Base-by-base conservation (phyloP, 192 early-diverging fungal species). In the Backusella tuberculispora region DNA sequence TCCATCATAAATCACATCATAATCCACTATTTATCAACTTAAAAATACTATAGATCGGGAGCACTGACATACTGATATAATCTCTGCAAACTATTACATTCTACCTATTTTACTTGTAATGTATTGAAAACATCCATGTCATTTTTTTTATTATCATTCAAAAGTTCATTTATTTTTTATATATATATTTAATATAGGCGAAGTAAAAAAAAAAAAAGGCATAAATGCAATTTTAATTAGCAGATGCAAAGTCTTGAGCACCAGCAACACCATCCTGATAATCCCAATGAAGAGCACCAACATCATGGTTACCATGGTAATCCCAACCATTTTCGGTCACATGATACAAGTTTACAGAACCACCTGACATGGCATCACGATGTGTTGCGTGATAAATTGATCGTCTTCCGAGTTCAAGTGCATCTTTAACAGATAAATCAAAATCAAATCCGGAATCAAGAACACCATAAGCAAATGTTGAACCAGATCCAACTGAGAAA, bases 401-500 rank as follows among this genome's bases (percentile, higher is more conserved):
- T 38, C 96, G 86, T 76, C 91, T 88, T 15, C 93, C 97, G 53
- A 99, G 80, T 50, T 98, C 98, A 72, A 93, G 86, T 34, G 98
- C 98, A 79, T 98, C 96, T 3, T 88, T 88, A 4, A 90, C 86
- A 6, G 85, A 84, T 83, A 99, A 74, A 74, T 99, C 95, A 78
- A 80, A 88, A 65, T 88, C 87, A 83, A 95, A 98, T 73, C 91
- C 94, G 60, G 89, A 85, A 78, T 98, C 98, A 73, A 99, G 85
- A 46, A 99, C 93, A 87, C 98, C 97, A 83, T 99, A 99, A 9
- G 98, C 98, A 86, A 95, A 99, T 21, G 96, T 96, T 26, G 96
- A 96, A n/a, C 98, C 98, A 19, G 96, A 98, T 13, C 98, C 98
- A 42, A 99, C 98, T 41, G 96, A 97, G 80, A 99, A 99, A 66